Evolutionary conservation across 2,329 filamentous ascomycete genomes (phyloP).

Genomic region (Xylaria sp.): DNA sequence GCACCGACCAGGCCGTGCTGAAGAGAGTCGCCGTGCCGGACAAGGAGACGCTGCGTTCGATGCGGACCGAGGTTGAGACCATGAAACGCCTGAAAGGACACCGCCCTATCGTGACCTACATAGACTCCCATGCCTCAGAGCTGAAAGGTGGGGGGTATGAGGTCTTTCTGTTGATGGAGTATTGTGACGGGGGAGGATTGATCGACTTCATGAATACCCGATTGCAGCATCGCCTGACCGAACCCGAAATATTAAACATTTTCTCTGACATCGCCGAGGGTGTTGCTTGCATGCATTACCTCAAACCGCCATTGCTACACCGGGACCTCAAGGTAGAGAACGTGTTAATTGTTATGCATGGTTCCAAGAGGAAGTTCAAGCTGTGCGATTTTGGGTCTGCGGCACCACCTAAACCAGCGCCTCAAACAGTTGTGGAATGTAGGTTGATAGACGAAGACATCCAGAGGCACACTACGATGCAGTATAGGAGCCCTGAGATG

Average conservation of each 20-base stretch:
- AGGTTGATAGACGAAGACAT: conserved; percentile 95
- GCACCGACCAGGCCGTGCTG: conserved; percentile 83
- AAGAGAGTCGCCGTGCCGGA: conserved; percentile 97
- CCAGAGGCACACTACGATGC: conserved; percentile 94
- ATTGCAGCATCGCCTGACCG: conserved; percentile 93
- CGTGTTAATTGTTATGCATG: conserved; percentile 81
- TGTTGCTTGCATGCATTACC: conserved; percentile 98
- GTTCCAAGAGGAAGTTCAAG: conserved; percentile 82
- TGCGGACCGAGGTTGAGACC: conserved; percentile 98
- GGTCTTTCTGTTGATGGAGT: conserved; percentile 98
- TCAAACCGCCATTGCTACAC: conserved; percentile 91
- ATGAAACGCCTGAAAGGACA: conserved; percentile 99
- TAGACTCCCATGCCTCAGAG: conserved; percentile 97
- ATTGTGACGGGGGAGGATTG: conserved; percentile 90
- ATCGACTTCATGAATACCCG: conserved; percentile 99
- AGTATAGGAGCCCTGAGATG: conserved; percentile 99
- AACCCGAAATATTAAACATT: conserved; percentile 97
- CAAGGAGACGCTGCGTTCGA: conserved; percentile 91
- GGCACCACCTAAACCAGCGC: conserved; percentile 83
- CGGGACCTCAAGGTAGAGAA: conserved; percentile 98
- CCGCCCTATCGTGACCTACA: conserved; percentile 95
- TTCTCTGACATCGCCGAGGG: conserved; percentile 96
- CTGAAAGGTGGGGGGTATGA: conserved; percentile 93
- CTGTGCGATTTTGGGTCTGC: conserved; percentile 98
- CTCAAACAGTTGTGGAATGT: conserved; percentile 87